Conservation (phyloP, 441 rosid species). For the Cnidoscolus chayamansa region DNA sequence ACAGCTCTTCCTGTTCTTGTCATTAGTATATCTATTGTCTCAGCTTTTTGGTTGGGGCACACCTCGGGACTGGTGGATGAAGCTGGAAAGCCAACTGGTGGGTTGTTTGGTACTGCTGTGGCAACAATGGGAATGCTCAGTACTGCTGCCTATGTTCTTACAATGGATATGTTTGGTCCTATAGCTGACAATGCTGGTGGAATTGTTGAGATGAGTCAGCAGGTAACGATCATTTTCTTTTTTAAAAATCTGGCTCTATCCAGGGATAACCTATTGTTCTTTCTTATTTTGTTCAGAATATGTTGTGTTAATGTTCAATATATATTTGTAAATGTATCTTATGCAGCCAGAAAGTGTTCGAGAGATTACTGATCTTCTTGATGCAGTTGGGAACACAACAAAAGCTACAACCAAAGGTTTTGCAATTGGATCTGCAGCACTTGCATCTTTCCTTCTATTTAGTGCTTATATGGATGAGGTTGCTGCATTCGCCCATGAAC, state of each 20-base stretch:
- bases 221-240: conserved; percentile 47
- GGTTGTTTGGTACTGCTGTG: conserved; percentile 96
- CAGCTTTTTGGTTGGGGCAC: conserved; percentile 91
- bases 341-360: conserved; percentile 95
- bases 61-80: conserved; percentile 94
- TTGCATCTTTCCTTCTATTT: conserved; percentile 95
- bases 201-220: conserved; percentile 99
- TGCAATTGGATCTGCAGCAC: conserved; percentile 98
- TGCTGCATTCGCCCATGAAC: conserved; percentile 63
- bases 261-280: neutral
- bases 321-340: conserved; percentile 20
- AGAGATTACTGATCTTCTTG: conserved; percentile 92
- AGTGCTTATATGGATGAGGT: conserved; percentile 99
- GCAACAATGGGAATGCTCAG: conserved; percentile 99
- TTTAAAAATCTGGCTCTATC: neutral
- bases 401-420: conserved; percentile 98
- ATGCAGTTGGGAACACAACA: conserved; percentile 98
- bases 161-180: conserved; percentile 99
- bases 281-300: neutral
- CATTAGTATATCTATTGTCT: conserved; percentile 72
- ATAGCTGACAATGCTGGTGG: conserved; percentile 99
- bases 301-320: neutral
- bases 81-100: conserved; percentile 78
- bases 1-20: conserved; percentile 97
- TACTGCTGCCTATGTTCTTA: conserved; percentile 96